Percentiles rank a stretch among this genome's conserved stretches.
These are phyloP conservation scores for Saussurea involucrata DNA, from an alignment of 129 eudicot species.

Conservation along the genomic window DNA sequence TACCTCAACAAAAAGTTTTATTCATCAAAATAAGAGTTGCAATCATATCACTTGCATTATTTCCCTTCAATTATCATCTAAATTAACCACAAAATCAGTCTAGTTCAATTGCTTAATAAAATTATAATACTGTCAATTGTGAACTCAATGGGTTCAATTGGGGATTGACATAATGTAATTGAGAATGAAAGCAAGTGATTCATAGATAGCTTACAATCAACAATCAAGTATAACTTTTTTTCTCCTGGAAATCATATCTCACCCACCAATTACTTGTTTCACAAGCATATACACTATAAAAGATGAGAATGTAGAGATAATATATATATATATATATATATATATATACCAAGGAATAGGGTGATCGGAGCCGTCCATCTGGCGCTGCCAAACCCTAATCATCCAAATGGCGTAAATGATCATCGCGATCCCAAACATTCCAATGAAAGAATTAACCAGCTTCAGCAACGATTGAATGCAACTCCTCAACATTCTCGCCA, in stretches of 20 bases:
- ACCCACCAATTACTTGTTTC: not conserved
- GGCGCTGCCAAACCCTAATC: slow-evolving; percentile 71
- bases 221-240: too few species aligned
- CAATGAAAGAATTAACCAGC: slow-evolving; percentile 61
- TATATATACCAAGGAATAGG: slow-evolving; percentile 65
- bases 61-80: not conserved
- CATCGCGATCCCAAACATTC: slow-evolving; percentile 75
- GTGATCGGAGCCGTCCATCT: slow-evolving; percentile 30
- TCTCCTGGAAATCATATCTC: too few species aligned
- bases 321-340: too few species aligned
- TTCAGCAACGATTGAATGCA: slow-evolving; percentile 73
- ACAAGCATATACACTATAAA: not conserved
- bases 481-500: slow-evolving; percentile 61
- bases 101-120: not conserved
- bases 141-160: not conserved
- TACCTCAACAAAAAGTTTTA: not conserved
- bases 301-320: not conserved
- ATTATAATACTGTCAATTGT: not conserved
- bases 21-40: not conserved
- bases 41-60: not conserved
- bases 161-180: not conserved
- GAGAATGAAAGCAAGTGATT: too few species aligned
- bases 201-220: too few species aligned
- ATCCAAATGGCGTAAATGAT: slow-evolving; percentile 75
- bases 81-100: not conserved